phyloP scores from a whole-genome alignment of 805 yeast species.

The Metschnikowia henanensis region DNA sequence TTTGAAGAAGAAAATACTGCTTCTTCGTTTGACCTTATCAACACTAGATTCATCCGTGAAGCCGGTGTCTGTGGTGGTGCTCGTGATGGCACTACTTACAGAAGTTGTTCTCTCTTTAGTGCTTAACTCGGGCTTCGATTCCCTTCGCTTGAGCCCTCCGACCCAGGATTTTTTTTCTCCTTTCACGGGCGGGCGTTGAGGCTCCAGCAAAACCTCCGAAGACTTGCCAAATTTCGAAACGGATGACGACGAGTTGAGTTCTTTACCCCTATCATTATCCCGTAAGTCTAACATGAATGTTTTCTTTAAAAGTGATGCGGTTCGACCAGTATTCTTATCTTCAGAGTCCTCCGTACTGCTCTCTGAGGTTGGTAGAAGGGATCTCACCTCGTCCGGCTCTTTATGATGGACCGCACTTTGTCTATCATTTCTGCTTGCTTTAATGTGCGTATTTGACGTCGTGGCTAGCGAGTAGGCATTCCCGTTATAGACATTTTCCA shows the following conservation, averaged over 20 bases:
- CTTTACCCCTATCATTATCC: slow-evolving; percentile 15
- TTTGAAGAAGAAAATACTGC: slow-evolving; percentile 40
- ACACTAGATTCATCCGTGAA: slow-evolving; percentile 4
- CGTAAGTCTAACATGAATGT: slow-evolving; percentile 28
- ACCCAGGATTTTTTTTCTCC: slow-evolving; percentile 42
- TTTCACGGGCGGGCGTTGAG: slow-evolving; percentile 11
- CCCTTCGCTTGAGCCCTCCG: slow-evolving; percentile 37
- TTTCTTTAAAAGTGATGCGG: slow-evolving; percentile 30
- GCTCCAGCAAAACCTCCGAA: slow-evolving; percentile 1
- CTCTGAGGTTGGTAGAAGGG: not conserved
- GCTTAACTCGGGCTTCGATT: slow-evolving; percentile 21
- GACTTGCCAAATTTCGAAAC: slow-evolving; percentile 6
- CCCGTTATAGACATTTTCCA: slow-evolving; percentile 75
- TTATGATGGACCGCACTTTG: not conserved
- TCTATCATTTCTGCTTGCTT: not conserved
- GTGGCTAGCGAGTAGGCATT: slow-evolving; percentile 23
- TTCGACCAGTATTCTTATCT: slow-evolving; percentile 8
- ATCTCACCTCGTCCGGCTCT: not conserved
- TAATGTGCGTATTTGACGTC: slow-evolving; percentile 2
- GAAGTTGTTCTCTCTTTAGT: slow-evolving; percentile 22
- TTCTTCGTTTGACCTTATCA: slow-evolving; percentile 20
- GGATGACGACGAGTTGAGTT: not conserved
- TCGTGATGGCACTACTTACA: slow-evolving; percentile 19
- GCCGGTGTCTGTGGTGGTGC: slow-evolving; percentile 7
- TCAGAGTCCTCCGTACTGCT: not conserved